A percentile compares a stretch with the other conserved stretches of the same genome.
Evolutionary conservation across 345 rosid species (phyloP).

Genomic region (Anastatica hierochuntica): DNA sequence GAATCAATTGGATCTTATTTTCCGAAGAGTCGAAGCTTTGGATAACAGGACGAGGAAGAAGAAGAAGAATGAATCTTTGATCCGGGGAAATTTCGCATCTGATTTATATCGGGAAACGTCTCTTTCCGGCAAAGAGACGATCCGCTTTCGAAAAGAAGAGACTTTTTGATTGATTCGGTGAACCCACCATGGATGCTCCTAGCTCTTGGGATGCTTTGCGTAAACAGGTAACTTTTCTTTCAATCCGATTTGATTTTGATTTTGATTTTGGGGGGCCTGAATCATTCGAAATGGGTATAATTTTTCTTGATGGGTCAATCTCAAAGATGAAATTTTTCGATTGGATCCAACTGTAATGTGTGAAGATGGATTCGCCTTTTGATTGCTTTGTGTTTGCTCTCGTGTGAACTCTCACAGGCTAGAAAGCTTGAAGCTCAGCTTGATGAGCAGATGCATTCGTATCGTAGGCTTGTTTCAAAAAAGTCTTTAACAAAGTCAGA

Average conservation of each 20-base stretch:
- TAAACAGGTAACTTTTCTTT: constrained; percentile 49
- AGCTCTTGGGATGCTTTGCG: constrained; percentile 92
- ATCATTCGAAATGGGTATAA: too few species aligned
- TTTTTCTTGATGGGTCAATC: too few species aligned
- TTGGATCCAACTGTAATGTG: too few species aligned
- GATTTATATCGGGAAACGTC: constrained; percentile 2
- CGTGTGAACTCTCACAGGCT: constrained; percentile 56
- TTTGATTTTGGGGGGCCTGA: too few species aligned
- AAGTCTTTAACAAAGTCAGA: constrained; percentile 56
- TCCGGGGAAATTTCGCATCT: too few species aligned
- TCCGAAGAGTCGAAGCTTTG: too few species aligned
- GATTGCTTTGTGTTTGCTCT: neutral
- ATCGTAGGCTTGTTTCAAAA: constrained; percentile 67
- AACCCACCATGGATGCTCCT: constrained; percentile 57
- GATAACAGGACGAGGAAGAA: neutral
- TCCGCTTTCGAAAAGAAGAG: too few species aligned
- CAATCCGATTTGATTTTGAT: neutral
- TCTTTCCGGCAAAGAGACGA: neutral
- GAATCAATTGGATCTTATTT: too few species aligned
- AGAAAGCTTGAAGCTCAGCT: constrained; percentile 94
- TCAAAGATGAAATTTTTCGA: too few species aligned
- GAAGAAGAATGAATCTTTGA: too few species aligned
- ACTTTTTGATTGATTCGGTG: neutral
- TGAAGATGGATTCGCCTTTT: too few species aligned
- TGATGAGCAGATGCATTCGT: constrained; percentile 92